Base-by-base conservation (phyloP, 1,284 basidiomycete genomes). In the Tylopilus sp. region DNA sequence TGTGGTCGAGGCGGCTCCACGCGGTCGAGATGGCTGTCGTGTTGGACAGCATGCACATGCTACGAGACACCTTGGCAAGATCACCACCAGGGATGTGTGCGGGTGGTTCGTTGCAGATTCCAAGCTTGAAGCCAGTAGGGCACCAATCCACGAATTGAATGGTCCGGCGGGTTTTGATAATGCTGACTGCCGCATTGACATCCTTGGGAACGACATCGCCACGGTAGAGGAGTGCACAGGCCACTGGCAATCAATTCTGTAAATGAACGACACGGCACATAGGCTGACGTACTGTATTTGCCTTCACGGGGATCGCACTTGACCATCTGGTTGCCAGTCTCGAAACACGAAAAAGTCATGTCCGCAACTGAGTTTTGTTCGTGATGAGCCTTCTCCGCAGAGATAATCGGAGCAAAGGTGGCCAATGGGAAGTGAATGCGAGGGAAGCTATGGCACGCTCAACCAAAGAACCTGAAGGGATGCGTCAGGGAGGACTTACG, bases 311-410 rank as follows among this genome's bases (percentile, higher is more conserved):
- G 88, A 69, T 90, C 88, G 63, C 88, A 90, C 77, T 90, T 78
- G 52, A 82, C 92, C 91, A 95, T 93, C 77, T 94, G 92, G 79
- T 93, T 93, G 63, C 90, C 90, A 50, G 87, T 83, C 80, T 95
- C 92, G 74, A 95, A 95, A 78, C 90, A 93, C 28, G 91, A 90
- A 76, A 91, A 92, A 61, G 92, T 94, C 90, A 95, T 93, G 71
- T 95, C 93, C 37, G 90, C 84, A 53, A 94, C 92, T 41, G 89
- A 91, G 82, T 95, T 95, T 79, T 92, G 90, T 74, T 95, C 92
- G 71, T 95, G 92, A 71, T 88, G 84, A 22, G 92, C 85, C 74
- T 83, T 84, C 64, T 84, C 82, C 29, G 82, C 80, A 25, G 89
- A 92, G 72, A 94, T 84, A 71, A 95, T 93, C 20, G 92, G 93